Base-by-base conservation (phyloP, 139 green algal species). In the Chlorella sp. region DNA sequence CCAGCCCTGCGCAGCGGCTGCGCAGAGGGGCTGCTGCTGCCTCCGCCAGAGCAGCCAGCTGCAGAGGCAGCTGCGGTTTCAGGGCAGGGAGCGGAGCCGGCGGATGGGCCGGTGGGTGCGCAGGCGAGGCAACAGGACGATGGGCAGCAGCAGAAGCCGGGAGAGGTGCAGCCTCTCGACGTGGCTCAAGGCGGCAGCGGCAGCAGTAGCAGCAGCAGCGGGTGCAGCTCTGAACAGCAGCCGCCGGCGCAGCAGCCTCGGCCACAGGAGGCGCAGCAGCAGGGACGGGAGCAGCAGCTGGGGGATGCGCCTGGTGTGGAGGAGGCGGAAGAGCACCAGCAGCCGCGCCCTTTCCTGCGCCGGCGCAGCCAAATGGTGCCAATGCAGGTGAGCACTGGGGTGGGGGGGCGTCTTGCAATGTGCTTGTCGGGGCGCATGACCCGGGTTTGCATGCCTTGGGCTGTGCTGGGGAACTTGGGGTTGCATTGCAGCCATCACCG, bases 361-460 rank as follows among this genome's bases (percentile, higher is more conserved):
- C 68, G 80, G 20, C 44, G 32, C 18, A 78, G 41, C 65, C 47
- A 85, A 51, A 39, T 69, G 20, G 25, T 78, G 32, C 21, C 80
- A 25, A 73, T 82, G 76, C 76, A 82, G 75, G 75, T 32, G 34
- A 71, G 75, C 7, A 28, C 41, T n/a, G n/a, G n/a, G n/a, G n/a
- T n/a, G n/a, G n/a, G n/a, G n/a, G n/a, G n/a, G n/a, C n/a, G n/a
- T n/a, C n/a, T n/a, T n/a, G n/a, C n/a, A n/a, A n/a, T n/a, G n/a
- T n/a, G n/a, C n/a, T n/a, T n/a, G n/a, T n/a, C n/a, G n/a, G n/a
- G n/a, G n/a, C n/a, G n/a, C n/a, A n/a, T n/a, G n/a, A n/a, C n/a
- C n/a, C n/a, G n/a, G n/a, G n/a, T n/a, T n/a, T n/a, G n/a, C n/a
- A n/a, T n/a, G n/a, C n/a, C n/a, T n/a, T n/a, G n/a, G n/a, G n/a